phyloP scores from a whole-genome alignment of 768 basidiomycete genomes.

The Amyloporia xantha region DNA sequence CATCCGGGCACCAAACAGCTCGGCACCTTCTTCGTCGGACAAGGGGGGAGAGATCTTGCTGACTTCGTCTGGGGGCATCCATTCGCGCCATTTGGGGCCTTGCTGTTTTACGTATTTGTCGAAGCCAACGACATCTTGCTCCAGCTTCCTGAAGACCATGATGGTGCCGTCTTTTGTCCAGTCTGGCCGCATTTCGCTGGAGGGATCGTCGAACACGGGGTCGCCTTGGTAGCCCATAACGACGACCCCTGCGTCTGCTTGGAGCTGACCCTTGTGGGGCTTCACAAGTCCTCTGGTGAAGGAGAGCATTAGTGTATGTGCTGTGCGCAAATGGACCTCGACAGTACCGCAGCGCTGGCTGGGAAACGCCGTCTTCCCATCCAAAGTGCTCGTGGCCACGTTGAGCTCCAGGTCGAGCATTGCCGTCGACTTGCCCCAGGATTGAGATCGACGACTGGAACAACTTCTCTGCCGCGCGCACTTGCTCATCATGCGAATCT shows the following conservation, averaged over 20 bases:
- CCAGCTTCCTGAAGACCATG: slow-evolving; percentile 3
- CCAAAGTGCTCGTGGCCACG: slow-evolving; percentile 46
- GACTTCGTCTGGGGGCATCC: not conserved
- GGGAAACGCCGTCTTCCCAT: slow-evolving; percentile 46
- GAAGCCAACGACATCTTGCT: not conserved
- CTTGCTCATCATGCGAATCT: too few relatives aligned
- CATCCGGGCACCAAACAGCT: slow-evolving; percentile 44
- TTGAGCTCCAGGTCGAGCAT: slow-evolving; percentile 36
- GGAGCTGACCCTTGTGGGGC: slow-evolving; percentile 20
- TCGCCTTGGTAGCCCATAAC: slow-evolving; percentile 42
- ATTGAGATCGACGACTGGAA: not conserved
- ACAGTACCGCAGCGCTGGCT: slow-evolving; percentile 33
- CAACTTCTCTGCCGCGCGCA: not conserved
- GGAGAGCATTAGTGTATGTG: not conserved
- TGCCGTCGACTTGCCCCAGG: slow-evolving; percentile 8
- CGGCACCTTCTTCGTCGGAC: slow-evolving; percentile 35
- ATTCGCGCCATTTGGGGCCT: not conserved
- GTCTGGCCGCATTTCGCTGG: not conserved
- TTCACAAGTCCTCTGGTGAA: not conserved
- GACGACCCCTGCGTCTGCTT: slow-evolving; percentile 37
- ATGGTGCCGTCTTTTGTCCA: slow-evolving; percentile 1
- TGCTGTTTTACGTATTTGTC: not conserved
- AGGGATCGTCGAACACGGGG: slow-evolving; percentile 8
- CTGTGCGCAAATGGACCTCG: slow-evolving; percentile 27
- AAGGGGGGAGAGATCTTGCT: slow-evolving; percentile 16